phyloP scores from a whole-genome alignment of 495 filamentous ascomycete genomes.

The Tuber borchii region DNA sequence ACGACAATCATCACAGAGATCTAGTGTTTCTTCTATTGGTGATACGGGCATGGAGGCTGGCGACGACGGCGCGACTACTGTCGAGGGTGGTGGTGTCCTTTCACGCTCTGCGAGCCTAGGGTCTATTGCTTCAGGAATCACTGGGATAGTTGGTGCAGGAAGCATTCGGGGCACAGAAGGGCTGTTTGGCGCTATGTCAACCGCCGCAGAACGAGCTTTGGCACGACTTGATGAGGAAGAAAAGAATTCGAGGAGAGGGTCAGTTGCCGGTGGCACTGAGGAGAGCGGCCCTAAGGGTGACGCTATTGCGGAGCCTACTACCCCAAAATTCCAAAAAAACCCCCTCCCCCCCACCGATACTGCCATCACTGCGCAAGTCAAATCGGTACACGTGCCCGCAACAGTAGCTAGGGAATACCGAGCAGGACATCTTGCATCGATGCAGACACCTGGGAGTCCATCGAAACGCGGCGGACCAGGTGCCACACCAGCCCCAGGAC shows the following conservation, averaged over 20 bases:
- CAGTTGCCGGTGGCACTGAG: slow-evolving; percentile 23
- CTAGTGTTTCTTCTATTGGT: slow-evolving; percentile 31
- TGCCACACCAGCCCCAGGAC: slow-evolving; percentile 52
- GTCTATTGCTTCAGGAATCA: slow-evolving; percentile 88
- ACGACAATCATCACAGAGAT: slow-evolving; percentile 30
- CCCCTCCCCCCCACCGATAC: slow-evolving; percentile 69
- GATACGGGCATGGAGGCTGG: slow-evolving; percentile 33
- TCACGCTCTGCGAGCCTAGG: slow-evolving; percentile 81
- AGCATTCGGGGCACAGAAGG: slow-evolving; percentile 25
- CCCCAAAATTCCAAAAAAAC: slow-evolving; percentile 52
- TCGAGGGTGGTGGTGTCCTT: slow-evolving; percentile 45
- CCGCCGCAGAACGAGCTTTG: slow-evolving; percentile 51
- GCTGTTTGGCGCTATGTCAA: slow-evolving; percentile 29
- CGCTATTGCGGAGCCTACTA: slow-evolving; percentile 45
- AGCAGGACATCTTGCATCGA: slow-evolving; percentile 44
- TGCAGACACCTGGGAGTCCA: slow-evolving; percentile 51
- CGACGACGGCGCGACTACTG: slow-evolving; percentile 30
- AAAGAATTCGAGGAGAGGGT: slow-evolving; percentile 44
- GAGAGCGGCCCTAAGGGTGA: slow-evolving; percentile 34
- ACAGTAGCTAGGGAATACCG: slow-evolving; percentile 80
- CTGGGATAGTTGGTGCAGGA: slow-evolving; percentile 58
- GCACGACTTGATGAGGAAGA: slow-evolving; percentile 58
- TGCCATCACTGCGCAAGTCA: slow-evolving; percentile 76
- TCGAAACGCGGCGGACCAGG: slow-evolving; percentile 50
- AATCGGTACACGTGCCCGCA: slow-evolving; percentile 82